A percentile compares a stretch with the other conserved stretches of the same genome.
phyloP scores from a whole-genome alignment of 257 asterid species.

The Oldenlandia corymbosa region DNA sequence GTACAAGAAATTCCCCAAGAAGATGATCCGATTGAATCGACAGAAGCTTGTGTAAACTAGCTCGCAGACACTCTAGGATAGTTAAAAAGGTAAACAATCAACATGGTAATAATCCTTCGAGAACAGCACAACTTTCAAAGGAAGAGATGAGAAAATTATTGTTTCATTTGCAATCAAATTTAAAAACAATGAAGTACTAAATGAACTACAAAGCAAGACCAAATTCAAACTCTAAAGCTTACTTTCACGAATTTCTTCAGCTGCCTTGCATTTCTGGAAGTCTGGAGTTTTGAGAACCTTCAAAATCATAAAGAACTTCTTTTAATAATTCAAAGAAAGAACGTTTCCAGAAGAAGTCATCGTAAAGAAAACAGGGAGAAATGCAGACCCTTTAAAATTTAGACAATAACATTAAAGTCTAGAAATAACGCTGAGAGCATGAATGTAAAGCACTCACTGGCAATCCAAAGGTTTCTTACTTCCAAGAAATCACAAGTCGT shows the following conservation, averaged over 20 bases:
- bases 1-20: background rate
- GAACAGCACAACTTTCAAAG: too few relatives aligned
- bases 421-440: background rate
- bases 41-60: background rate
- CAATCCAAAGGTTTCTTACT: background rate
- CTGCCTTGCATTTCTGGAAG: constrained; percentile 75
- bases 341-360: too few relatives aligned
- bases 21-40: background rate
- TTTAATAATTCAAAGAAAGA: background rate
- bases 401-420: background rate
- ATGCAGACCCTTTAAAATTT: background rate
- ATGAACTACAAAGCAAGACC: background rate
- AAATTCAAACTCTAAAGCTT: constrained; percentile 16
- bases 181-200: background rate
- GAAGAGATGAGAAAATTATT: background rate
- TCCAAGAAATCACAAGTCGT: background rate
- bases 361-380: background rate
- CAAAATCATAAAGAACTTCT: constrained; percentile 24
- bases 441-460: too few relatives aligned
- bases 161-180: background rate
- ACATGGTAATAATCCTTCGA: too few relatives aligned
- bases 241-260: constrained; percentile 70
- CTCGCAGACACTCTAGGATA: too few relatives aligned
- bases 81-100: too few relatives aligned
- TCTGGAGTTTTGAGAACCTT: constrained; percentile 88